Evolutionary conservation across 1,284 basidiomycete genomes (phyloP).

Genomic region (Apiotrichum sp.): DNA sequence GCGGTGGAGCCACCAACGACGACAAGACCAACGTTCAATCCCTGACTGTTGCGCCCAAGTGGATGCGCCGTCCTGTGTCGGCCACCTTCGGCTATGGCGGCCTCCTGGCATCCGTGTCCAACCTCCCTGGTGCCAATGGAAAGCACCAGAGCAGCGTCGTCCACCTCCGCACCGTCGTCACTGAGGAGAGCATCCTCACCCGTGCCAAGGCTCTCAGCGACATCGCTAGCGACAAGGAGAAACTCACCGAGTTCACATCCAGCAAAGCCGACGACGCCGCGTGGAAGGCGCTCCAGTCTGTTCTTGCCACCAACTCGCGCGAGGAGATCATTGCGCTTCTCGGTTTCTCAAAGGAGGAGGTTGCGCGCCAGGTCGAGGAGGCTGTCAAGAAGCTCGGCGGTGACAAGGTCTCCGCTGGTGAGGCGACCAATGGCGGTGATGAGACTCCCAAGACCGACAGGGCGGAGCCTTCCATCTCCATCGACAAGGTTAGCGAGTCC

Average conservation of each 20-base stretch:
- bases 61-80: conserved; percentile 80
- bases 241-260: conserved; percentile 63
- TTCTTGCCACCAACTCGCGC: conserved; percentile 82
- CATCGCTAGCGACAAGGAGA: conserved; percentile 57
- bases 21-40: conserved; percentile 54
- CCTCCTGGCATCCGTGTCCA: conserved; percentile 70
- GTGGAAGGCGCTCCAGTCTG: conserved; percentile 83
- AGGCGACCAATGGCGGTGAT: conserved; percentile 34
- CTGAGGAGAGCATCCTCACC: conserved; percentile 69
- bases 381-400: conserved; percentile 61
- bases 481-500: not conserved
- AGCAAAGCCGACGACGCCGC: conserved; percentile 54
- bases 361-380: conserved; percentile 70
- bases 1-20: conserved; percentile 49
- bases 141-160: conserved; percentile 72
- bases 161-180: conserved; percentile 68
- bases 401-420: conserved; percentile 12
- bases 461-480: conserved; percentile 38
- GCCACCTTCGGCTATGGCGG: conserved; percentile 91
- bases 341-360: conserved; percentile 86
- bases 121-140: conserved; percentile 64
- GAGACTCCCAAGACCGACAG: conserved; percentile 68
- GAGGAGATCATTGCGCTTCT: conserved; percentile 86
- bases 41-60: conserved; percentile 87
- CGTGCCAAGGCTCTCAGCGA: conserved; percentile 67